These are phyloP conservation scores for Kodamaea ohmeri DNA, from an alignment of 1,139 yeast genomes.

Conservation along the genomic window DNA sequence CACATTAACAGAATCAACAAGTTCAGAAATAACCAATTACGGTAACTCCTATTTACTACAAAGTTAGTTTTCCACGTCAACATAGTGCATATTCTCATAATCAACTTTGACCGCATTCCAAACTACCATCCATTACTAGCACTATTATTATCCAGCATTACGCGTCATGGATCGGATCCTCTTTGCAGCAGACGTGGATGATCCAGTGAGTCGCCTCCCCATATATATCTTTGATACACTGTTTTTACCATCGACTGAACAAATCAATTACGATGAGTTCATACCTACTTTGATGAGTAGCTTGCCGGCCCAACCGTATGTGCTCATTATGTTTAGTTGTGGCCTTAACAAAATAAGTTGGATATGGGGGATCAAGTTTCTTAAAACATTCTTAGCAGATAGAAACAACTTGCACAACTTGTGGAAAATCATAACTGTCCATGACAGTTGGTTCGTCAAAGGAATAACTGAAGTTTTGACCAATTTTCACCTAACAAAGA, in stretches of 20 bases:
- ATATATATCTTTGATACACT: conserved; percentile 74
- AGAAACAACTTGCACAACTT: conserved; percentile 44
- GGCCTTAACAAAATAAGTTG: conserved; percentile 69
- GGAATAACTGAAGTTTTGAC: conserved; percentile 73
- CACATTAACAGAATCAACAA: too few species aligned
- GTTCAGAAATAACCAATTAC: too few species aligned
- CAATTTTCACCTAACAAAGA: conserved; percentile 42
- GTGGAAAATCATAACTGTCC: conserved; percentile 72
- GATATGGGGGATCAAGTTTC: conserved; percentile 78
- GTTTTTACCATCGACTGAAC: conserved; percentile 60
- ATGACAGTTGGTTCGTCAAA: conserved; percentile 87
- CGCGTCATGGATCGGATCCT: conserved; percentile 50
- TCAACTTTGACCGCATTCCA: too few species aligned
- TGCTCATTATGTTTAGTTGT: conserved; percentile 71
- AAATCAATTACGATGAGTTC: conserved; percentile 40
- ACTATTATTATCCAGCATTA: background rate
- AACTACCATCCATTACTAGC: too few species aligned
- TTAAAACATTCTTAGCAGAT: conserved; percentile 62
- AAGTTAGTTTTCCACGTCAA: too few species aligned
- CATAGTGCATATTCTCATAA: too few species aligned
- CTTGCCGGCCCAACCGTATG: conserved; percentile 59
- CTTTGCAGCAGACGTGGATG: conserved; percentile 55
- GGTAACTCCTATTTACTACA: too few species aligned
- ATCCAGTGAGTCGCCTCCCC: conserved; percentile 62
- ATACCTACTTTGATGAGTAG: conserved; percentile 38